Evolutionary conservation across 1,139 yeast genomes (phyloP).

Genomic region (Geotrichum macrosporum): DNA sequence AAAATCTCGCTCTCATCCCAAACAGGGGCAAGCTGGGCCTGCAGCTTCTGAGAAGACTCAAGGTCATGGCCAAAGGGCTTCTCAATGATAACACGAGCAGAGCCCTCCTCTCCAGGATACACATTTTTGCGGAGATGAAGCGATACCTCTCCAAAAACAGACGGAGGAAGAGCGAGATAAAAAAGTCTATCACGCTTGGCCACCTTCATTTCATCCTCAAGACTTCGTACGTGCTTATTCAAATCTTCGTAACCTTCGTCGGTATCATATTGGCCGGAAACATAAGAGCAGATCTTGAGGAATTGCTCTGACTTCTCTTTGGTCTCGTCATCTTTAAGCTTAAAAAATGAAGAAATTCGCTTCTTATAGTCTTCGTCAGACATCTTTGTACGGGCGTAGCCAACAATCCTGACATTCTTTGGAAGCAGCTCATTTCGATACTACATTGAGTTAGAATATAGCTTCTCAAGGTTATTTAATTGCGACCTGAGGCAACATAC

Average conservation of each 20-base stretch:
- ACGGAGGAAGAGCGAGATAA: slow-evolving; percentile 93
- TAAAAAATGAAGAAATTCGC: slow-evolving; percentile 63
- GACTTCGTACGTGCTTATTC: slow-evolving; percentile 50
- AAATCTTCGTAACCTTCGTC: slow-evolving; percentile 66
- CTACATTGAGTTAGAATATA: slow-evolving; percentile 28
- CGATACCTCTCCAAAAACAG: slow-evolving; percentile 80
- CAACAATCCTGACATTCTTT: slow-evolving; percentile 64
- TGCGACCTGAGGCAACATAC: no score
- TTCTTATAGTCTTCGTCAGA: slow-evolving; percentile 59
- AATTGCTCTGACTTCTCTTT: slow-evolving; percentile 56
- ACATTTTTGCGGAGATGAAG: slow-evolving; percentile 62
- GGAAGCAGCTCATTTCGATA: slow-evolving; percentile 80
- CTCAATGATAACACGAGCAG: slow-evolving; percentile 82
- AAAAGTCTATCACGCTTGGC: slow-evolving; percentile 58
- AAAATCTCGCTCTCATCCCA: slow-evolving; percentile 88
- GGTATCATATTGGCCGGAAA: slow-evolving; percentile 74
- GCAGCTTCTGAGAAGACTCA: slow-evolving; percentile 70
- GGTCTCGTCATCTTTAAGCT: slow-evolving; percentile 47
- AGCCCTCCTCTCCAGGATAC: slow-evolving; percentile 59
- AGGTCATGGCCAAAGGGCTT: slow-evolving; percentile 97
- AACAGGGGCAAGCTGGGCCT: slow-evolving; percentile 70
- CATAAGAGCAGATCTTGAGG: slow-evolving; percentile 59
- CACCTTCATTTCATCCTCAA: slow-evolving; percentile 48
- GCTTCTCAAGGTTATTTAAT: no score
- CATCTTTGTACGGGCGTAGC: slow-evolving; percentile 85